Conservation (phyloP, 352 stramenopile genomes). For the Saprolegnia parasitica region DNA sequence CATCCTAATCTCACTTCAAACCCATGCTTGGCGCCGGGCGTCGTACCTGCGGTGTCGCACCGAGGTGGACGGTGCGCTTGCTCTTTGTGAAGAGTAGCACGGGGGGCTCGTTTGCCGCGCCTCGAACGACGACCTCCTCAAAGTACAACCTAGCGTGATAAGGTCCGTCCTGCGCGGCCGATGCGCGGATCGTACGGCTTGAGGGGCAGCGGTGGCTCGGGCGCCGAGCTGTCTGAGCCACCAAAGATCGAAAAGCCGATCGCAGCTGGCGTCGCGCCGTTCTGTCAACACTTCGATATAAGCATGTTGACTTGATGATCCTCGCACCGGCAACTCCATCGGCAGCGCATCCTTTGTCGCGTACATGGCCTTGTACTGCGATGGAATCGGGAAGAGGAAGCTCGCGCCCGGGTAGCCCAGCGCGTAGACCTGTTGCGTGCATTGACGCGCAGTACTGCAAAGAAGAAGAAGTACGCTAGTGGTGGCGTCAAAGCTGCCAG, state of each 20-base stretch:
- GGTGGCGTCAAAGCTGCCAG: slow-evolving; percentile 59
- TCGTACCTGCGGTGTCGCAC: slow-evolving; percentile 71
- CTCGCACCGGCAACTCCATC: slow-evolving; percentile 67
- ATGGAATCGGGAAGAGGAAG: slow-evolving; percentile 73
- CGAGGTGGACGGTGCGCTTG: slow-evolving; percentile 66
- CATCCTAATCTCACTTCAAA: slow-evolving; percentile 52
- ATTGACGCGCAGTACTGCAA: not conserved
- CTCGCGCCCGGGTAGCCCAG: slow-evolving; percentile 67
- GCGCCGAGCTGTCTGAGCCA: slow-evolving; percentile 43
- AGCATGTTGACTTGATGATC: not conserved
- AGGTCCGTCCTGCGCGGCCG: not conserved
- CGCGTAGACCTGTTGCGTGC: slow-evolving; percentile 48
- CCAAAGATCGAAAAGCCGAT: slow-evolving; percentile 66
- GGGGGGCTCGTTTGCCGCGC: slow-evolving; percentile 38
- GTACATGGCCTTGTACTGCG: slow-evolving; percentile 67
- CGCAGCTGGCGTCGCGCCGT: slow-evolving; percentile 64
- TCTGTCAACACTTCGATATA: slow-evolving; percentile 35
- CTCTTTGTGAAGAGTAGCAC: slow-evolving; percentile 48
- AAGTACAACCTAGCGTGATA: slow-evolving; percentile 55
- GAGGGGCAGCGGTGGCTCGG: slow-evolving; percentile 37
- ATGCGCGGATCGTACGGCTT: slow-evolving; percentile 42
- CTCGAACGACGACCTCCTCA: slow-evolving; percentile 56
- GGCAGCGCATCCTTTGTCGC: slow-evolving; percentile 69
- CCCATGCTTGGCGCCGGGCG: too few relatives aligned
- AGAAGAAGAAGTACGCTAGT: slow-evolving; percentile 40